Evolutionary conservation across 2,329 filamentous ascomycete genomes (phyloP), one percentile per base, ranked within the genome.

Genomic region (Chrysoporthe cubensis): DNA sequence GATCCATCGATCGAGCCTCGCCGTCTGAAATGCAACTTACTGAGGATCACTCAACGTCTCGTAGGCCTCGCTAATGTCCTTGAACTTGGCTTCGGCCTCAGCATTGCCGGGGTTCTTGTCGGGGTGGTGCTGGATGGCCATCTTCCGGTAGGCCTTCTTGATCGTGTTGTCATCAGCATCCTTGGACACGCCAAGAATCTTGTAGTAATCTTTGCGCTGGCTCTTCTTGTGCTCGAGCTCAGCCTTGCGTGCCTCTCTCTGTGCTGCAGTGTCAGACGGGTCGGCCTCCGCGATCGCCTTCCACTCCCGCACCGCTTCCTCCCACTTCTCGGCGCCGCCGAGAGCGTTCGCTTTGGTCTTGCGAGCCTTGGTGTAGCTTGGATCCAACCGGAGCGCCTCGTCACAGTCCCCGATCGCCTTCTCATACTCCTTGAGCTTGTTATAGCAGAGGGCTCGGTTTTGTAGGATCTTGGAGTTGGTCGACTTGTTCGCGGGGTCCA

Each of bases 161-260:
- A 99, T 96, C 65, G 96, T 89, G 67, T 85, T 85, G 32, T 97
- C 93, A 52, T 87, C 87, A 48, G 94, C 94, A 70, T 94, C 91
- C 84, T 97, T 98, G 67, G 91, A 84, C 9, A 99, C 83, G 6
- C 90, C 92, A 64, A 99, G 88, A 72, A 98, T 97, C 87, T 97
- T 97, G 85, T 99, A 99, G 82, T 97, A 98, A 77, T 99, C 96
- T 81, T 99, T 99, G 70, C 96, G 87, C 81, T 95, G 91, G 78
- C 91, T 60, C 90, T 98, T 98, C 89, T 99, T 99, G 71, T 98
- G 83, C 81, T 99, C 96, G 37, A 97, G 83, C 82, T 99, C 95
- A 1, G 95, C 96, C 74, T 90, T 92, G 67, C 92, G 90, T 57
- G 98, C 88, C 75, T 99, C 96, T 79, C 92, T 94, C 63, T 87